Percentiles rank a stretch among this genome's conserved stretches.
Conservation (phyloP, 257 asterid species). For the Solanum paucissectum region DNA sequence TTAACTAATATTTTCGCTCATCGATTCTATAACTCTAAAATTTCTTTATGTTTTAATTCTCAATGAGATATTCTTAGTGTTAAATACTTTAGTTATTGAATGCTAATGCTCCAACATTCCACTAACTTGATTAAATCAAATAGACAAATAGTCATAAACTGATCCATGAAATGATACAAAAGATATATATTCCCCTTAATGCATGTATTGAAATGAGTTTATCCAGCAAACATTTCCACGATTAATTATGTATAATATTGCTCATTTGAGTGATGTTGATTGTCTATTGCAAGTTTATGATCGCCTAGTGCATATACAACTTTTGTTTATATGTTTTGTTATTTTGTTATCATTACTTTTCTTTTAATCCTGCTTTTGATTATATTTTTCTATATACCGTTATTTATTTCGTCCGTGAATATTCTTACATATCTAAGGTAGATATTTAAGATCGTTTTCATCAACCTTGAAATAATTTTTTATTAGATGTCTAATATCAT, state of each 20-base stretch:
- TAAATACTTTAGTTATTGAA: neutral
- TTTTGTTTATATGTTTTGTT: neutral
- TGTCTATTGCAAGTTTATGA: neutral
- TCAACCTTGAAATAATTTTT: neutral
- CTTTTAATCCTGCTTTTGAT: neutral
- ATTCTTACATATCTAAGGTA: no score
- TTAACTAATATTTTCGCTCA: no score
- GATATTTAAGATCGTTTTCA: neutral
- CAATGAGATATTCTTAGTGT: neutral
- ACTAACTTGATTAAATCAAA: neutral
- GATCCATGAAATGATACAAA: neutral
- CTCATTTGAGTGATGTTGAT: neutral
- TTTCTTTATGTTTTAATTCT: neutral
- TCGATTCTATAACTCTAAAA: neutral
- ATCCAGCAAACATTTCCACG: neutral
- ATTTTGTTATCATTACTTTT: rapidly evolving
- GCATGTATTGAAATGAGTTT: neutral
- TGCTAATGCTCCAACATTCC: neutral
- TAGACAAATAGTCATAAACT: neutral
- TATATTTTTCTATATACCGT: no score
- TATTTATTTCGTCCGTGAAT: no score
- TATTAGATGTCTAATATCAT: rapidly evolving
- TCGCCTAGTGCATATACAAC: neutral
- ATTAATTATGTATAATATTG: neutral
- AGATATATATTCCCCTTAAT: neutral